Base-by-base conservation (phyloP, 768 basidiomycete genomes). In the Agrocybe praecox region DNA sequence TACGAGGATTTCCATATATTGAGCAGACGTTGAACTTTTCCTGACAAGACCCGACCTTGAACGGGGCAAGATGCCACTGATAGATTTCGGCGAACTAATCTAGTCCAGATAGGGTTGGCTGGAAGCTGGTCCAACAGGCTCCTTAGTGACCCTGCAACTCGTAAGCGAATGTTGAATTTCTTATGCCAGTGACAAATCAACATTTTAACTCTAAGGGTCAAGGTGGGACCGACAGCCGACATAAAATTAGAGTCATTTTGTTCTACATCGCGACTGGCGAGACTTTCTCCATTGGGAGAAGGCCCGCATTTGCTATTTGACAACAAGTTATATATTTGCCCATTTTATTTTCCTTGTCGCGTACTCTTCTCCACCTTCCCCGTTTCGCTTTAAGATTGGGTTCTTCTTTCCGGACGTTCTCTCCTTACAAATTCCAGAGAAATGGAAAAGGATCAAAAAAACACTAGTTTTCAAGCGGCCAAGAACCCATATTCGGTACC, bases 401-500 rank as follows among this genome's bases (percentile, higher is more conserved):
- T 43, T 44, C 33, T 58, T 57, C 56, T 45, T 18, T 29, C n/a
- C 9, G 18, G 29, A 24, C n/a, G 17, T 36, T 17, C 21, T 32
- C 34, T 18, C 21, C 15, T 8, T 32, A 22, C 15, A 14, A 23
- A 12, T 8, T 14, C 52, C 29, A 19, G 8, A 8, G 66, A 66
- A 65, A 65, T 59, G 57, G 49, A 60, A 18, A 63, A 56, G 53
- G 59, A 57, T 21, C 58, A 61, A 17, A 52, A 49, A 21, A 49
- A 52, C 22, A 29, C 22, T 22, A 22, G 47, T 17, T 49, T 47
- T 6, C 23, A 57, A 14, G 51, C 62, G 4, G 36, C 63, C 10
- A 26, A 49, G 18, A 74, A 75, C 54, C 75, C 75, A 0, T 72
- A 70, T 55, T 56, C 67, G 47, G 60, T 60, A 18, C 44, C 65